These are phyloP conservation scores for Bipolaris cookei DNA, from an alignment of 2,329 filamentous ascomycete species.

Conservation along the genomic window DNA sequence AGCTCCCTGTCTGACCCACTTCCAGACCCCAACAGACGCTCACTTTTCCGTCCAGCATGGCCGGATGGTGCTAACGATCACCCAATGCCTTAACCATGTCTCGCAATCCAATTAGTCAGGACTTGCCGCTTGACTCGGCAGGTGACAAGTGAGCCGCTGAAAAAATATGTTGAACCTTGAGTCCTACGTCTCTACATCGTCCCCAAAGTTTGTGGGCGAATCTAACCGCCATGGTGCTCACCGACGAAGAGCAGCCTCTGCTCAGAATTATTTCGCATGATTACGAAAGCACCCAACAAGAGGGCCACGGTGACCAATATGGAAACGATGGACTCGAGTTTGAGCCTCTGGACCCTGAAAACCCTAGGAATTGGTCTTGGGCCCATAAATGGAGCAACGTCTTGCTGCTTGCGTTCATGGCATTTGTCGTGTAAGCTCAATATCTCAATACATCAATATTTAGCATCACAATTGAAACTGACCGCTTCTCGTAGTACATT, in stretches of 20 bases:
- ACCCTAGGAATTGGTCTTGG: constrained; percentile 41
- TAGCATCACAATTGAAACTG: neutral
- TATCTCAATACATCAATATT: neutral
- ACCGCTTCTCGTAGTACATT: constrained; percentile 36
- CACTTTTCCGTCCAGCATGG: neutral
- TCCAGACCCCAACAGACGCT: neutral
- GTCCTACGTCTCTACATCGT: neutral
- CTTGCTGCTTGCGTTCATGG: constrained; percentile 41
- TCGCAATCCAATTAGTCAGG: constrained; percentile 9
- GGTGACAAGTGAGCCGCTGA: neutral
- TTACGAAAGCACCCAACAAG: constrained; percentile 18
- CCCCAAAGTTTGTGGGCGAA: neutral
- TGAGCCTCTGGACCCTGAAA: constrained; percentile 37
- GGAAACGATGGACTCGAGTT: constrained; percentile 35
- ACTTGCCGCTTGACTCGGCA: constrained; percentile 1
- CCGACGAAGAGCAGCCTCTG: constrained; percentile 41
- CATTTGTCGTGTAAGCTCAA: constrained; percentile 44
- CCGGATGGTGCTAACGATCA: constrained; percentile 1
- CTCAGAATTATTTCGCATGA: constrained; percentile 32
- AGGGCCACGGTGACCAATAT: constrained; percentile 21
- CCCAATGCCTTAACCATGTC: constrained; percentile 4
- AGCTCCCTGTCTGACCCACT: neutral
- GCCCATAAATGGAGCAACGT: constrained; percentile 45
- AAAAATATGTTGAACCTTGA: constrained; percentile 7
- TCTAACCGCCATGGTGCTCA: constrained; percentile 22